phyloP scores from a whole-genome alignment of 177 flowering plant species.

The Vitis hybrid region DNA sequence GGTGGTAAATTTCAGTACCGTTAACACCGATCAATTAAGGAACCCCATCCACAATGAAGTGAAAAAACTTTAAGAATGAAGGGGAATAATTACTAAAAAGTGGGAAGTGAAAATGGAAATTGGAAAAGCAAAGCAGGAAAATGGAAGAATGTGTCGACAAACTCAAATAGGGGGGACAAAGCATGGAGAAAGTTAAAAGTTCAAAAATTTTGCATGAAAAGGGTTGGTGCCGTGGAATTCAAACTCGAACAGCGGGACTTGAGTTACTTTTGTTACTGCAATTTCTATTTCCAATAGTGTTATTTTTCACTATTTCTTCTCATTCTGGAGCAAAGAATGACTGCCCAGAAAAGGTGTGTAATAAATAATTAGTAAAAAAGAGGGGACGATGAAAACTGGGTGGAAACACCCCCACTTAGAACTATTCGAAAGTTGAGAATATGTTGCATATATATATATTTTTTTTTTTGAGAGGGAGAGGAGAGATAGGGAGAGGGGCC shows the following conservation, averaged over 20 bases:
- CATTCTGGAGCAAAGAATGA: neutral
- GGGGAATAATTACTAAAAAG: no score
- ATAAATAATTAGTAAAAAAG: neutral
- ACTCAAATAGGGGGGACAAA: slow-evolving; percentile 10
- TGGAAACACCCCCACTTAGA: neutral
- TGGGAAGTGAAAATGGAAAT: neutral
- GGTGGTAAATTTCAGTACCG: slow-evolving; percentile 13
- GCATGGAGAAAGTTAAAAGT: neutral
- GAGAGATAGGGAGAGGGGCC: slow-evolving; percentile 27
- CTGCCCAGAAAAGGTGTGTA: neutral
- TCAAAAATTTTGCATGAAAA: neutral
- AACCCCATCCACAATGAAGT: neutral
- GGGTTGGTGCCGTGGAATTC: neutral
- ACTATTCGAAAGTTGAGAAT: neutral
- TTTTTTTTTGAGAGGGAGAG: neutral
- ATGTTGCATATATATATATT: neutral
- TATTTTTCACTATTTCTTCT: neutral
- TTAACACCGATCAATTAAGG: neutral
- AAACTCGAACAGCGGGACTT: neutral
- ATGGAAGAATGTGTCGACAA: slow-evolving; percentile 4
- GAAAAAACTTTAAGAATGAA: no score
- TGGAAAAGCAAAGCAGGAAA: slow-evolving; percentile 8
- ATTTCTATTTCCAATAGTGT: neutral
- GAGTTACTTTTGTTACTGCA: neutral
- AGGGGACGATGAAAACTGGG: neutral